Evolutionary conservation across 2,329 filamentous ascomycete genomes (phyloP), one percentile per base, ranked within the genome.

Genomic region (Clonostachys sp.): DNA sequence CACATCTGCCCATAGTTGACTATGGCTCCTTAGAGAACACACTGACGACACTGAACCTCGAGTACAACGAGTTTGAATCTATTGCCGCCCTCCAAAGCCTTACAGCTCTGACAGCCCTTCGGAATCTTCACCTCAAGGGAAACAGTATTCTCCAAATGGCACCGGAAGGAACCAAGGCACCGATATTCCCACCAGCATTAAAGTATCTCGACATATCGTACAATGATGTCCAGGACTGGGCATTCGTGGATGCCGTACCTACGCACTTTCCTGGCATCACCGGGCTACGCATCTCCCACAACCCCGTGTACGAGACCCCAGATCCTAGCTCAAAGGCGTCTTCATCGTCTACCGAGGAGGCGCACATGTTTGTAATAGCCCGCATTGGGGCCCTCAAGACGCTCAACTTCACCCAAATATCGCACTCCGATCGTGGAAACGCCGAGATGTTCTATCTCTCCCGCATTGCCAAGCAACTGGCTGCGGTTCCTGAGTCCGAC

Each of bases 401-500:
- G 1, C 76, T 96, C 33, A 94, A 94, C 61, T 90, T 88, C 62
- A 84, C 83, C 52, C 70, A 72, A 14, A 84, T 97, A 55, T 84
- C 83, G 0, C 56, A 73, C 2, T 81, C 85, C 40, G 91, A 97
- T 62, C 83, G 92, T 16, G 76, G 82, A 46, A 94, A 97, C 59
- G 91, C 91, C 5, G 94, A 97, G 57, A 85, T 92, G 59, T 99
- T 95, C 64, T 99, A 99, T 63, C 80, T 97, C 12, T 89, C 86
- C 1, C 80, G 87, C 46, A 94, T 96, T 49, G 87, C 80, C 12
- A 84, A 83, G 52, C 88, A 94, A 61, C 72, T 96, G 38, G 77
- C 83, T 2, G 70, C 75, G 5, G 77, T 81, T 0, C 70, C 81
- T 0, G 74, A 80, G 48, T 65, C 64, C 4, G 65, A 72, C 3